Base-by-base conservation (phyloP, 192 early-diverging fungal genomes). In the Rhizophagus clarus region DNA sequence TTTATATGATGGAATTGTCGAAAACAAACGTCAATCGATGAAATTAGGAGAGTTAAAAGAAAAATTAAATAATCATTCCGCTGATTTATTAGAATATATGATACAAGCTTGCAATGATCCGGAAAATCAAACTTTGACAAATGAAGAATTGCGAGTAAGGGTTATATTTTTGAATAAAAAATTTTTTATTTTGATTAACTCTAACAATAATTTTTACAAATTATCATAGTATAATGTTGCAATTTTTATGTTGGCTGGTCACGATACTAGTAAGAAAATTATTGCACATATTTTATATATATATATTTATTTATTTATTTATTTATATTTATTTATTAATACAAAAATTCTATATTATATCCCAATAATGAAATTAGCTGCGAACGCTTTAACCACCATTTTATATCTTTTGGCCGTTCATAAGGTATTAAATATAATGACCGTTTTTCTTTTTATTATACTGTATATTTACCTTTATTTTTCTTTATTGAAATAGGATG, bases 241-340 rank as follows among this genome's bases (percentile, higher is more conserved):
- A 63, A 63, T 63, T n/a, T 63, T 63, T 63, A 63, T 63, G 62
- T 63, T 63, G n/a, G 62, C 62, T 6, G 62, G 62, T 63, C 62
- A 63, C n/a, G 62, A 63, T 26, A 63, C 62, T 12, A 63, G 62
- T 63, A 63, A 63, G 8, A 12, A 63, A 9, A 24, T n/a, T 12
- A n/a, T 28, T 40, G 4, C 37, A 40, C 8, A 6, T 12, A 40
- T 63, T 24, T n/a, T n/a, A n/a, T n/a, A n/a, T n/a, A n/a, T n/a
- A n/a, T n/a, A n/a, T n/a, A 24, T 12, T 26, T 0, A 1, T n/a
- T 63, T 5, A 10, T 28, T 40, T 40, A 7, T 40, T 40, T 40
- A 24, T 12, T n/a, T 12, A 26, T 63, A 63, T n/a, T 63, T 63
- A n/a, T 9, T n/a, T n/a, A n/a, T n/a, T 63, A 26, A 63, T 24